These are phyloP conservation scores for Candida glaebosa DNA, from an alignment of 805 yeast species.

Conservation along the genomic window DNA sequence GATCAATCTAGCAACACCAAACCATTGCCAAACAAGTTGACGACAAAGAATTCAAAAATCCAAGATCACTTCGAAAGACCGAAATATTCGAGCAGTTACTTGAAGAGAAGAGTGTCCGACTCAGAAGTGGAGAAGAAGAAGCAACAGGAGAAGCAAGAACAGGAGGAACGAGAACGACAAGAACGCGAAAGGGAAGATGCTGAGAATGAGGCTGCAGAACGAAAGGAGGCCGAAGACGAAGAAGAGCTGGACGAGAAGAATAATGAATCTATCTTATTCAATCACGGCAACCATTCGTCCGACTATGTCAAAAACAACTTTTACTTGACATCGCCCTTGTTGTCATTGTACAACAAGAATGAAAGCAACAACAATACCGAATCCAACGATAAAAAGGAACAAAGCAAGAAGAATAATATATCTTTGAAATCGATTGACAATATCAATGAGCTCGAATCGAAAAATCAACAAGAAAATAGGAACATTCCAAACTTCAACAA, in stretches of 20 bases:
- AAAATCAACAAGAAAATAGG: not conserved
- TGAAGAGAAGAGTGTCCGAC: slow-evolving; percentile 32
- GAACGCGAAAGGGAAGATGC: slow-evolving; percentile 3
- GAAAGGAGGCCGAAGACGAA: not conserved
- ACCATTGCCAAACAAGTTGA: slow-evolving; percentile 4
- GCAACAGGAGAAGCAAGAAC: not conserved
- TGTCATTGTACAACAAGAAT: slow-evolving; percentile 19
- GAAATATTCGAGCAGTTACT: slow-evolving; percentile 36
- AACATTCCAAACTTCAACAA: slow-evolving; percentile 14
- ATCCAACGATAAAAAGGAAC: not conserved
- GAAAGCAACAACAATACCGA: not conserved
- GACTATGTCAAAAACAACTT: slow-evolving; percentile 33
- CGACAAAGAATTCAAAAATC: slow-evolving; percentile 9
- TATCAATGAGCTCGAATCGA: slow-evolving; percentile 1
- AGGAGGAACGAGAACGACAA: slow-evolving; percentile 1
- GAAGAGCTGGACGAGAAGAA: not conserved
- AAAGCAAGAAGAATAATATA: not conserved
- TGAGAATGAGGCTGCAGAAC: slow-evolving; percentile 1
- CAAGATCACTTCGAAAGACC: slow-evolving; percentile 25
- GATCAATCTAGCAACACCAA: not conserved
- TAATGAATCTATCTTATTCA: not conserved
- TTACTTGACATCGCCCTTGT: slow-evolving; percentile 35
- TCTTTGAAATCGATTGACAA: not conserved
- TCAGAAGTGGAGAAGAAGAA: slow-evolving; percentile 14
- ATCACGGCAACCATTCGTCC: slow-evolving; percentile 9